Evolutionary conservation across 1,284 basidiomycete genomes (phyloP).

Genomic region (Sparassis latifolia): DNA sequence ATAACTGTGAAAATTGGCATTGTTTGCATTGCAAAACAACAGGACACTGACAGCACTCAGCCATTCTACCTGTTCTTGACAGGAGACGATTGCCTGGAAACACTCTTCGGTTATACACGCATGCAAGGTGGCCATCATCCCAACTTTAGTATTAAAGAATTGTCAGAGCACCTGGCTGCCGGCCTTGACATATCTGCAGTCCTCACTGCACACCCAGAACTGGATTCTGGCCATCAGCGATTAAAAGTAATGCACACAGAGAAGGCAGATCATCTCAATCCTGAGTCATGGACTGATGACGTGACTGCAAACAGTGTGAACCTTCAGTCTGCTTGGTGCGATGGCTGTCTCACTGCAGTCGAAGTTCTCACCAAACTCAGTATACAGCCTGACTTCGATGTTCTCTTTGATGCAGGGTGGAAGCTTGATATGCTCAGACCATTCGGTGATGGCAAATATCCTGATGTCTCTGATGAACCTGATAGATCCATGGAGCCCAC

Average conservation of each 20-base stretch:
- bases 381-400: not conserved
- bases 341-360: not conserved
- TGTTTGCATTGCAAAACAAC: slow-evolving; percentile 20
- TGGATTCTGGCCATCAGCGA: slow-evolving; percentile 8
- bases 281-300: slow-evolving; percentile 11
- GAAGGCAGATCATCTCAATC: slow-evolving; percentile 14
- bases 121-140: slow-evolving; percentile 15
- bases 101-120: slow-evolving; percentile 13
- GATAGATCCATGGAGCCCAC: slow-evolving; percentile 3
- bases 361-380: not conserved
- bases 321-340: not conserved
- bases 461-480: slow-evolving; percentile 1
- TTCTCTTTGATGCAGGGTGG: not conserved
- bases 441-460: slow-evolving; percentile 8
- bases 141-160: slow-evolving; percentile 7
- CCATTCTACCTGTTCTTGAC: slow-evolving; percentile 14
- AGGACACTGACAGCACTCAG: slow-evolving; percentile 9
- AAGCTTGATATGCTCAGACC: slow-evolving; percentile 6
- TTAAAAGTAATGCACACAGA: slow-evolving; percentile 6
- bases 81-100: slow-evolving; percentile 19
- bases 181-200: slow-evolving; percentile 25
- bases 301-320: slow-evolving; percentile 5
- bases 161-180: slow-evolving; percentile 28
- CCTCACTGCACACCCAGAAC: slow-evolving; percentile 4
- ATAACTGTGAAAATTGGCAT: slow-evolving; percentile 17